Percentiles rank a stretch among this genome's conserved stretches.
Conservation (phyloP, 768 basidiomycete genomes). For the Macrolepiota dolichaula region DNA sequence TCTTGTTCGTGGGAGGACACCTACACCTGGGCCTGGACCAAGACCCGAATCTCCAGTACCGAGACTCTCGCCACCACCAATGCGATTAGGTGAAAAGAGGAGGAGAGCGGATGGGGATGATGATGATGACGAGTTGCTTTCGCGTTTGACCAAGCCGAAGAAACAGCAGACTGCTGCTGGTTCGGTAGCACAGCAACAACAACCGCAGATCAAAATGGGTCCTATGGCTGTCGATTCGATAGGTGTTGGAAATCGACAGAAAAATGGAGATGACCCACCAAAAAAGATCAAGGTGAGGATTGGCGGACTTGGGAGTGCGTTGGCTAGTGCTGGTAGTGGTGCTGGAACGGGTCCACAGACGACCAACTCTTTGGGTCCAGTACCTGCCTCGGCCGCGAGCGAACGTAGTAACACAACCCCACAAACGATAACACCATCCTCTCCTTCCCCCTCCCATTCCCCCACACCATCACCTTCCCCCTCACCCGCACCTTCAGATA, state of each 20-base stretch:
- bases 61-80: slow-evolving; percentile 16
- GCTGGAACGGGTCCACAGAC: background rate
- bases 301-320: slow-evolving; percentile 41
- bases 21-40: slow-evolving; percentile 29
- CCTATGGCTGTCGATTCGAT: slow-evolving; percentile 5
- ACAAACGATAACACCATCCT: slow-evolving; percentile 1
- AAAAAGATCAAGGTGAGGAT: slow-evolving; percentile 80
- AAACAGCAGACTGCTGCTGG: slow-evolving; percentile 40
- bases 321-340: slow-evolving; percentile 17
- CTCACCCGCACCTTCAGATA: slow-evolving; percentile 52
- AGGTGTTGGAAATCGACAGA: slow-evolving; percentile 29
- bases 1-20: slow-evolving; percentile 41
- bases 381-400: background rate
- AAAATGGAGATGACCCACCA: slow-evolving; percentile 51
- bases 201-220: background rate
- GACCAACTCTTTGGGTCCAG: background rate
- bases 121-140: slow-evolving; percentile 67
- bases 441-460: slow-evolving; percentile 17
- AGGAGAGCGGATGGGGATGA: slow-evolving; percentile 63
- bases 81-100: slow-evolving; percentile 67
- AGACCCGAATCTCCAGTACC: slow-evolving; percentile 19
- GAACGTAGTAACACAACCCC: slow-evolving; percentile 14
- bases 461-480: slow-evolving; percentile 29
- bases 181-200: background rate
- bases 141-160: slow-evolving; percentile 55